Evolutionary conservation across 805 yeast species (phyloP).

Genomic region (Clavispora vitiphila): DNA sequence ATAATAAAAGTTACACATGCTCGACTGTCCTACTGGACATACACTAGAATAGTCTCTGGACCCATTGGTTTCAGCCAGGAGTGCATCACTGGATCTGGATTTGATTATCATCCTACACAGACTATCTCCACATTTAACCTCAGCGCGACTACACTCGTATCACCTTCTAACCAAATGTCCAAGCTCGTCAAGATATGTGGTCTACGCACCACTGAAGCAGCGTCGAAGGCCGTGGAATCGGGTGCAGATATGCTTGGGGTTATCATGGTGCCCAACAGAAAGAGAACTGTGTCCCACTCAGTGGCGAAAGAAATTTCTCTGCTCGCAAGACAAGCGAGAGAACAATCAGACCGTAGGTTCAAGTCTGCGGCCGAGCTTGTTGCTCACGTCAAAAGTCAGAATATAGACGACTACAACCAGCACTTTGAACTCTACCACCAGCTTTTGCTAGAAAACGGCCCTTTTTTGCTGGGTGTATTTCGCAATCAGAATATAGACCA

Average conservation of each 20-base stretch:
- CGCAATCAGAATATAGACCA: slow-evolving; percentile 71
- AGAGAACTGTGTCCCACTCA: slow-evolving; percentile 53
- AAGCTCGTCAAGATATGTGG: slow-evolving; percentile 84
- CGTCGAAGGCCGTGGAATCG: slow-evolving; percentile 62
- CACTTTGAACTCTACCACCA: slow-evolving; percentile 27
- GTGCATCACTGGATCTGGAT: too few species aligned
- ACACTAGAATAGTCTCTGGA: too few species aligned
- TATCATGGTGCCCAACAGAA: slow-evolving; percentile 79
- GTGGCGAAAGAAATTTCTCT: slow-evolving; percentile 25
- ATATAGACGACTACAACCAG: slow-evolving; percentile 14
- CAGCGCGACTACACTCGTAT: too few species aligned
- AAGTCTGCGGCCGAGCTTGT: slow-evolving; percentile 17
- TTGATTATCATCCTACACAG: neutral
- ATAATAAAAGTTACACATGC: too few species aligned
- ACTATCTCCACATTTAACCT: too few species aligned
- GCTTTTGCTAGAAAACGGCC: slow-evolving; percentile 43
- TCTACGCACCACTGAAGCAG: slow-evolving; percentile 53
- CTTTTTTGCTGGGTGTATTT: slow-evolving; percentile 84
- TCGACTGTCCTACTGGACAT: too few species aligned
- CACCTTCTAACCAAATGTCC: too few species aligned
- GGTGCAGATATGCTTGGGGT: slow-evolving; percentile 82
- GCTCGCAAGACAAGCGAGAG: slow-evolving; percentile 23
- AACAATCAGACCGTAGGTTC: slow-evolving; percentile 12
- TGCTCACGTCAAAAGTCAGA: slow-evolving; percentile 8
- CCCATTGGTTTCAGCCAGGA: too few species aligned